A percentile compares a stretch with the other conserved stretches of the same genome.
Evolutionary conservation across 2,329 filamentous ascomycete species (phyloP).

Genomic region (Aspergillus japonicus): DNA sequence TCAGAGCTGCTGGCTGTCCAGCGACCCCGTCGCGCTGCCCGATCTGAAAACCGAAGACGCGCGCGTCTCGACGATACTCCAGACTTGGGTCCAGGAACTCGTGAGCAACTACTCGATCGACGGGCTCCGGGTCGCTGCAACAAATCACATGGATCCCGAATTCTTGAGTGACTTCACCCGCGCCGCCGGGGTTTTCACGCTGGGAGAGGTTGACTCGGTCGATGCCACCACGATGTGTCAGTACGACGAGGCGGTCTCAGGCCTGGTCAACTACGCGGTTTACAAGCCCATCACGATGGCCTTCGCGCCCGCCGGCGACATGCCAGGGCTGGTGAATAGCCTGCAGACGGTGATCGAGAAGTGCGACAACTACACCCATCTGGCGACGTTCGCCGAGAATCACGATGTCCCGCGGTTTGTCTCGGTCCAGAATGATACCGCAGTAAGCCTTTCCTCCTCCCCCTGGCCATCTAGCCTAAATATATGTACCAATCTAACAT

Average conservation of each 20-base stretch:
- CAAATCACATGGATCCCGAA: conserved; percentile 45
- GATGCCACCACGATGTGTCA: conserved; percentile 37
- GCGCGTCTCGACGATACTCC: conserved; percentile 33
- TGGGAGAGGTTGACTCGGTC: conserved; percentile 46
- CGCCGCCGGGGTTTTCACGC: conserved; percentile 42
- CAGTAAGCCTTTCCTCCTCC: conserved; percentile 28
- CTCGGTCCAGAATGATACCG: conserved; percentile 52
- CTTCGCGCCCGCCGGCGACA: conserved; percentile 32
- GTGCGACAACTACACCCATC: conserved; percentile 45
- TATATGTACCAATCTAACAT: too few relatives aligned
- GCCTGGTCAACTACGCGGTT: conserved; percentile 49
- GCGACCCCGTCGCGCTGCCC: conserved; percentile 49
- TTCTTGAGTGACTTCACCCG: conserved; percentile 42
- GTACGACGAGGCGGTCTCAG: conserved; percentile 44
- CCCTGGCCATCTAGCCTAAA: too few relatives aligned
- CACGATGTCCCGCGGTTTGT: conserved; percentile 59
- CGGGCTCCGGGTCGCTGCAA: conserved; percentile 52
- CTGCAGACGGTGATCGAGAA: conserved; percentile 24
- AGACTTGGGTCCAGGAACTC: conserved; percentile 37
- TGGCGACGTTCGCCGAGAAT: conserved; percentile 59
- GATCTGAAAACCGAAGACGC: conserved; percentile 48
- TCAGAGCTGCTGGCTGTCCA: conserved; percentile 37
- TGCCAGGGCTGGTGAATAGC: conserved; percentile 23
- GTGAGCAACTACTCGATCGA: conserved; percentile 48
- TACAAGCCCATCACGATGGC: conserved; percentile 33